These are phyloP conservation scores for Glutinoglossum americanum DNA, from an alignment of 495 filamentous ascomycete genomes.

Conservation along the genomic window DNA sequence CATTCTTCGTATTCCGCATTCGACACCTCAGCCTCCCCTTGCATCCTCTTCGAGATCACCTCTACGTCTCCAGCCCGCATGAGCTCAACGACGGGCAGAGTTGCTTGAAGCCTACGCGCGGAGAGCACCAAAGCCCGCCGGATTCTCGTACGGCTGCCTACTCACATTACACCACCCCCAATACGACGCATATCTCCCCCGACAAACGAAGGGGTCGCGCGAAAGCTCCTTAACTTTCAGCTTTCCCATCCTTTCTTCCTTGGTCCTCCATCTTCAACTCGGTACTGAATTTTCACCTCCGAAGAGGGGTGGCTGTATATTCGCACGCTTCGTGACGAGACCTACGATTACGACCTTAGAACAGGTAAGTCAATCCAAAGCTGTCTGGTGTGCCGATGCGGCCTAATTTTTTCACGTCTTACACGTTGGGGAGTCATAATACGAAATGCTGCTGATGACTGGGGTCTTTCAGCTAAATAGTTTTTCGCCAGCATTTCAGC, in stretches of 20 bases:
- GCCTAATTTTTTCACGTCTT: neutral
- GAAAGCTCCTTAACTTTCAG: neutral
- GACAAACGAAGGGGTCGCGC: slow-evolving; percentile 2
- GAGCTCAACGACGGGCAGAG: neutral
- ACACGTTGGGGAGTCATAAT: neutral
- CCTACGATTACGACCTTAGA: neutral
- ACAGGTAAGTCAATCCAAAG: neutral
- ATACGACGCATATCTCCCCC: neutral
- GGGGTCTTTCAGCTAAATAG: neutral
- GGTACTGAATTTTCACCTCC: neutral
- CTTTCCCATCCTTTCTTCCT: neutral
- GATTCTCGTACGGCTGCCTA: slow-evolving; percentile 1
- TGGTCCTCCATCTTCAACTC: neutral
- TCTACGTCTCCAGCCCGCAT: neutral
- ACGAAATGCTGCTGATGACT: neutral
- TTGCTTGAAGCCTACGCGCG: slow-evolving; percentile 2
- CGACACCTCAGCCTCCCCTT: neutral
- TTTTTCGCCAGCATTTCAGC: slow-evolving; percentile 1
- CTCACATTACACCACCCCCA: slow-evolving; percentile 1
- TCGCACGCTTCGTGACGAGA: neutral
- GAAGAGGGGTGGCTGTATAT: neutral
- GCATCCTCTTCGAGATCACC: neutral
- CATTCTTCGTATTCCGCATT: neutral
- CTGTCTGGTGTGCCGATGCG: neutral
- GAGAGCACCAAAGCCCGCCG: neutral